These are phyloP conservation scores for Daucus carota DNA, from an alignment of 129 eudicot species.

Conservation along the genomic window DH1_v3.0 NC_030381.2:25350501-25351000, in stretches of 20 bases:
- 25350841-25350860: not conserved
- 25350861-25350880: not conserved
- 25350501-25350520: conserved; percentile 84
- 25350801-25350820: not conserved
- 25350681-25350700: not conserved
- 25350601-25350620: not conserved
- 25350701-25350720: not conserved
- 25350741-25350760: not conserved
- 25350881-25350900: not conserved
- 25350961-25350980: too few species aligned
- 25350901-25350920: too few species aligned
- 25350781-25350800: not conserved
- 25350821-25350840: not conserved
- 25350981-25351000: too few species aligned
- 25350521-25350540: conserved; percentile 75
- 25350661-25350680: not conserved
- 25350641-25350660: not conserved
- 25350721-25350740: not conserved
- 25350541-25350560: conserved; percentile 43
- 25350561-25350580: conserved; percentile 22
- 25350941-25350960: too few species aligned
- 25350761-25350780: not conserved
- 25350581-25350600: not conserved
- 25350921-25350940: too few species aligned
- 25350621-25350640: not conserved